Evolutionary conservation across 176 grass and related monocot genomes (phyloP).

Genomic region (Carex pumila): DNA sequence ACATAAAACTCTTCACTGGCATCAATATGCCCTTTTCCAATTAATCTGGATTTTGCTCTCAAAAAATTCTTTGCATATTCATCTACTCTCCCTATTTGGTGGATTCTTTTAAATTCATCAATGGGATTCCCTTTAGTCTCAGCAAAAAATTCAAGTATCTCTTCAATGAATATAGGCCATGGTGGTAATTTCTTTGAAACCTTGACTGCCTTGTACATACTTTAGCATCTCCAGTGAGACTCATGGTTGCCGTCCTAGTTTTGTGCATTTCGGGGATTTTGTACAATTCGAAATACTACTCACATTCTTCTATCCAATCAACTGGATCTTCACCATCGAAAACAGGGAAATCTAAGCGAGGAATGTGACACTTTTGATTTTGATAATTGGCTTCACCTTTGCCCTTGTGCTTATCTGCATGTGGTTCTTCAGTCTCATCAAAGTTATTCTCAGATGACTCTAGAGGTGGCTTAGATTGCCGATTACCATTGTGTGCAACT

Average conservation of each 20-base stretch:
- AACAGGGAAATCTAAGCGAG: too few species aligned
- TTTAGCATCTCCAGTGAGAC: neutral
- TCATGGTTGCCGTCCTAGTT: neutral
- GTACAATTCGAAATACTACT: neutral
- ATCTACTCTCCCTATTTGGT: neutral
- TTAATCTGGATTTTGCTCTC: neutral
- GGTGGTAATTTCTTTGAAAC: neutral
- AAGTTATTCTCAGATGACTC: too few species aligned
- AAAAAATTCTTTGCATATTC: neutral
- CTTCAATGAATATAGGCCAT: neutral
- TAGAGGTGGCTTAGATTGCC: too few species aligned
- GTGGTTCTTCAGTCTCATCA: too few species aligned
- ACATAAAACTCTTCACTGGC: neutral
- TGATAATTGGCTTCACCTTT: too few species aligned
- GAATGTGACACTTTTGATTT: too few species aligned
- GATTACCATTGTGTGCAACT: accelerated
- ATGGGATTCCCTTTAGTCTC: neutral
- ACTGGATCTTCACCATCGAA: neutral
- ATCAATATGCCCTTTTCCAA: neutral
- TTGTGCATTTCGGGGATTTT: neutral
- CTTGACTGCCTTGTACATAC: neutral
- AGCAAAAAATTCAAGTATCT: neutral
- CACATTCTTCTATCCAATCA: neutral
- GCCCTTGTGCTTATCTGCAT: too few species aligned
- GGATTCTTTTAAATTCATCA: neutral